Conservation (phyloP, 2,329 filamentous ascomycete species). For the Aureobasidium pullulans region DNA sequence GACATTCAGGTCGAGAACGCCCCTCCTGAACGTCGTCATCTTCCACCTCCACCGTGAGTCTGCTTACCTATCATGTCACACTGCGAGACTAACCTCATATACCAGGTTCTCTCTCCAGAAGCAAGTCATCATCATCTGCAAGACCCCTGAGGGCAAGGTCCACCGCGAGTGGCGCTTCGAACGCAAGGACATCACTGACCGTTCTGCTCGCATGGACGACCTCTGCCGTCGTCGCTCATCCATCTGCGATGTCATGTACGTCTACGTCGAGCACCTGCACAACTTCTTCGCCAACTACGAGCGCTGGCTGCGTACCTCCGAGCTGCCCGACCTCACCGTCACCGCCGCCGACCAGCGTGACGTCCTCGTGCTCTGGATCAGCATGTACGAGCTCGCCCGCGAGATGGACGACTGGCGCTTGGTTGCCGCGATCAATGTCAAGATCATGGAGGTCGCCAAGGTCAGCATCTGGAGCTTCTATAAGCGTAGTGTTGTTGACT, state of each 20-base stretch:
- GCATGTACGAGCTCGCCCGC: not conserved
- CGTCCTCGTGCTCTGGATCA: not conserved
- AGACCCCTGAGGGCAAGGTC: not conserved
- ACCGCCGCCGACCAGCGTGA: not conserved
- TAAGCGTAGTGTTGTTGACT: not conserved
- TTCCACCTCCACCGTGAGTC: not conserved
- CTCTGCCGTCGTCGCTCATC: not conserved
- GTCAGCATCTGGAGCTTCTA: not conserved
- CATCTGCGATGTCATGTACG: not conserved
- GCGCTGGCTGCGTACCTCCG: not conserved
- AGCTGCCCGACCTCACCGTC: not conserved
- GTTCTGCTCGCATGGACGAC: not conserved
- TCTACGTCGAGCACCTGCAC: not conserved
- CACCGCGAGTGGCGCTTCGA: not conserved
- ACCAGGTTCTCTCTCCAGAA: not conserved
- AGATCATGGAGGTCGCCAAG: not conserved
- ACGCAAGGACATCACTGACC: not conserved
- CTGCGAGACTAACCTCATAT: not conserved
- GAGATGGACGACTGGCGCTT: not conserved
- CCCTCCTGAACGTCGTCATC: not conserved
- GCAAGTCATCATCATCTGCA: not conserved
- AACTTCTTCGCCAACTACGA: constrained; percentile 6
- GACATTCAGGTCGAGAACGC: not conserved
- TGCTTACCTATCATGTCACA: too few relatives aligned
- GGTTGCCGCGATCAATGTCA: not conserved